Evolutionary conservation across 2,329 filamentous ascomycete species (phyloP).

Genomic region (Fusarium compactum): DNA sequence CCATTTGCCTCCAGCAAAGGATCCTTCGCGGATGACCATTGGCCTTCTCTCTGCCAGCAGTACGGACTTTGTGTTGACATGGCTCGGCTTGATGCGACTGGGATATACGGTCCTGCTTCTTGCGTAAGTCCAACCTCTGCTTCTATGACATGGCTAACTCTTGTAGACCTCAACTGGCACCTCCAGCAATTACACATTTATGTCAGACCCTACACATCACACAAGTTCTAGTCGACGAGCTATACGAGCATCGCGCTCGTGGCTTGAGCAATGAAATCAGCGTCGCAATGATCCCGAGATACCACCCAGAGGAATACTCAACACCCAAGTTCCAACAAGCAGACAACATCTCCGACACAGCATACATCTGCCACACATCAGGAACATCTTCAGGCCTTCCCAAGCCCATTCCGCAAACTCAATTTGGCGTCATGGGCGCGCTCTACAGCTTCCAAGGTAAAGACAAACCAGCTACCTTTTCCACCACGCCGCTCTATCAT

Average conservation of each 20-base stretch:
- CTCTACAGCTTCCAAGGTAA: conserved; percentile 60
- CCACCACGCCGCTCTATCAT: conserved; percentile 74
- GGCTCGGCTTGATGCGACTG: conserved; percentile 69
- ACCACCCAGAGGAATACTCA: background rate
- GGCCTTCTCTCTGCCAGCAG: conserved; percentile 69
- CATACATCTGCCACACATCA: conserved; percentile 73
- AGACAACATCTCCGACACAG: conserved; percentile 52
- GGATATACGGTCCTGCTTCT: conserved; percentile 68
- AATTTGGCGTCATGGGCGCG: conserved; percentile 67
- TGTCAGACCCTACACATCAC: conserved; percentile 59
- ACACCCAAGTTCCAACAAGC: background rate
- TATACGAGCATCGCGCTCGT: background rate
- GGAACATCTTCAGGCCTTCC: conserved; percentile 73
- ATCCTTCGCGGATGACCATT: background rate
- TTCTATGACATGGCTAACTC: conserved; percentile 19
- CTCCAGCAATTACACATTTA: conserved; percentile 63
- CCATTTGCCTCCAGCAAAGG: background rate
- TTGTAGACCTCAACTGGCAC: conserved; percentile 59
- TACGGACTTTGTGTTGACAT: conserved; percentile 68
- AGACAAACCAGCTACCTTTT: conserved; percentile 64
- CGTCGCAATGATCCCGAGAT: conserved; percentile 24
- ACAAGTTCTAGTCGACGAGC: conserved; percentile 60
- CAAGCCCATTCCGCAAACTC: conserved; percentile 69
- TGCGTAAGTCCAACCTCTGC: too few relatives aligned
- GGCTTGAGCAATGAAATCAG: conserved; percentile 1